Conservation (phyloP, 352 stramenopile species). For the Pilasporangium apinafurcum region DNA sequence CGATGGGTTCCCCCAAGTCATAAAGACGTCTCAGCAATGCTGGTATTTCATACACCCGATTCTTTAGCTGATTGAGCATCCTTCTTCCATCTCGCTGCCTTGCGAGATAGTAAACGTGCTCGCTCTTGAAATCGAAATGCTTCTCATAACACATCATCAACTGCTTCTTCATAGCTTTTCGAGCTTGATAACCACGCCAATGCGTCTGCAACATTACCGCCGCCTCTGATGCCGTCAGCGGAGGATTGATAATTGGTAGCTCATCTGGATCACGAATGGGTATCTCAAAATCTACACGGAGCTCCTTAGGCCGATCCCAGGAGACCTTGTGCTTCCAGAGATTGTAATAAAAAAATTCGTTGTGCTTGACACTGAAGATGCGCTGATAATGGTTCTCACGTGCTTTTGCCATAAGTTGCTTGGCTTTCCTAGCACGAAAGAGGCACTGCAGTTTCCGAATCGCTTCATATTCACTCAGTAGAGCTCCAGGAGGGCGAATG, state of each 20-base stretch:
- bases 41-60: slow-evolving; percentile 17
- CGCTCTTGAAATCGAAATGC: slow-evolving; percentile 54
- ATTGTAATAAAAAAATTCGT: slow-evolving; percentile 79
- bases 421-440: slow-evolving; percentile 42
- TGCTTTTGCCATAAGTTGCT: slow-evolving; percentile 38
- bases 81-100: slow-evolving; percentile 6
- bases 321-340: slow-evolving; percentile 38
- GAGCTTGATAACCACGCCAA: slow-evolving; percentile 24
- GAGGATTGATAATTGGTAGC: slow-evolving; percentile 31
- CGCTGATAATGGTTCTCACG: slow-evolving; percentile 62
- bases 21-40: slow-evolving; percentile 44
- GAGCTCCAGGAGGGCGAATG: slow-evolving; percentile 18
- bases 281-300: slow-evolving; percentile 41
- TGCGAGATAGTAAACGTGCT: slow-evolving; percentile 45
- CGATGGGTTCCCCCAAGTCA: slow-evolving; percentile 54
- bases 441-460: slow-evolving; percentile 71
- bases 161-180: slow-evolving; percentile 14
- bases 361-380: slow-evolving; percentile 70
- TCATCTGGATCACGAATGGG: slow-evolving; percentile 69
- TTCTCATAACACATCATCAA: slow-evolving; percentile 52
- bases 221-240: slow-evolving; percentile 45
- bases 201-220: slow-evolving; percentile 34
- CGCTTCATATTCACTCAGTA: slow-evolving; percentile 64
- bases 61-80: too few species aligned
- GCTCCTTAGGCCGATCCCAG: slow-evolving; percentile 35